These are phyloP conservation scores for Cladosporium oxysporum DNA, from an alignment of 2,329 filamentous ascomycete genomes.

Conservation along the genomic window DNA sequence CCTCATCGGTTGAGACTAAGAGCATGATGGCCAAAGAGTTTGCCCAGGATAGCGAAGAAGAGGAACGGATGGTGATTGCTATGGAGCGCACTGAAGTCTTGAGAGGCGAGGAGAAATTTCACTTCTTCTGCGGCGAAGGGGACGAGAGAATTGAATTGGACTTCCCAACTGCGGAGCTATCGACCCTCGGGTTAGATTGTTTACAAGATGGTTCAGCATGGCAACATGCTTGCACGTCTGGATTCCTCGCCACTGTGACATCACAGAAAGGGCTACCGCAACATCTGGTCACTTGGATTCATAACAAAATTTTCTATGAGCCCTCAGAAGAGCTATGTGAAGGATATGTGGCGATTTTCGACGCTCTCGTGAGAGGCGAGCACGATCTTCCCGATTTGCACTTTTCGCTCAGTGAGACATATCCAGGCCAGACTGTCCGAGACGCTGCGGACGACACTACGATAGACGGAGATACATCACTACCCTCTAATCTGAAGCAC, in stretches of 20 bases:
- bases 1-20: constrained; percentile 21
- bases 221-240: constrained; percentile 45
- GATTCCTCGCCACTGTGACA: constrained; percentile 45
- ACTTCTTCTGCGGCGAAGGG: constrained; percentile 53
- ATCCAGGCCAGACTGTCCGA: constrained; percentile 4
- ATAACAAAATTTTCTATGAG: constrained; percentile 38
- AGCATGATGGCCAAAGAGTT: constrained; percentile 45
- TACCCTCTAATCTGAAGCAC: neutral
- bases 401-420: constrained; percentile 6
- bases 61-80: constrained; percentile 57
- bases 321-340: constrained; percentile 39
- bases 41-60: constrained; percentile 41
- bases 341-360: constrained; percentile 37
- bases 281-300: constrained; percentile 46
- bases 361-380: constrained; percentile 14
- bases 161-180: neutral
- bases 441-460: neutral
- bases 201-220: constrained; percentile 37
- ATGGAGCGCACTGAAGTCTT: constrained; percentile 63
- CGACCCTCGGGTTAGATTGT: neutral
- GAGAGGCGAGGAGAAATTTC: constrained; percentile 54
- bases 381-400: neutral
- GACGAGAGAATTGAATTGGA: neutral
- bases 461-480: neutral
- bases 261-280: constrained; percentile 39